Evolutionary conservation across 2,329 filamentous ascomycete species (phyloP).

Genomic region (Mycosphaerella sp.): DNA sequence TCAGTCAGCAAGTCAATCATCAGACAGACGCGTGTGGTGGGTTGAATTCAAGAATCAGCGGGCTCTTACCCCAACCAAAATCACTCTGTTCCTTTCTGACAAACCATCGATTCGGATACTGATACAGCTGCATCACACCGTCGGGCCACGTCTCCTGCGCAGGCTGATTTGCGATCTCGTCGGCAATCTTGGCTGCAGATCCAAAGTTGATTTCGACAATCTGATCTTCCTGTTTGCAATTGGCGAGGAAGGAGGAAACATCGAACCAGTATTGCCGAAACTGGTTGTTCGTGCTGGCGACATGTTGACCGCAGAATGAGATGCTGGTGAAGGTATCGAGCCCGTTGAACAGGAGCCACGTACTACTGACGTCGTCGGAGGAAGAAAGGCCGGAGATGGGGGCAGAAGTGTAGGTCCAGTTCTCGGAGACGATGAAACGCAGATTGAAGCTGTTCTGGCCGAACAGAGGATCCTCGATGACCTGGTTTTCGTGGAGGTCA

Average conservation of each 20-base stretch:
- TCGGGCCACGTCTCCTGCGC: conserved; percentile 47
- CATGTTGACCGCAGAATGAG: conserved; percentile 48
- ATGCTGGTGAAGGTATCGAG: conserved; percentile 57
- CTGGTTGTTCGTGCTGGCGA: conserved; percentile 56
- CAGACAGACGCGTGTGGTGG: too few species aligned
- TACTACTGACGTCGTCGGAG: conserved; percentile 34
- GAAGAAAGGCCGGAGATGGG: conserved; percentile 39
- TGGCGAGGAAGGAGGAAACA: conserved; percentile 43
- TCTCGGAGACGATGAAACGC: conserved; percentile 52
- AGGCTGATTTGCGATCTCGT: conserved; percentile 47
- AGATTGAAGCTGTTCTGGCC: conserved; percentile 56
- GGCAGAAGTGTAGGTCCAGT: conserved; percentile 57
- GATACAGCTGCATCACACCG: conserved; percentile 45
- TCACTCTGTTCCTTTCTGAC: conserved; percentile 58
- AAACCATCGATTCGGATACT: conserved; percentile 51
- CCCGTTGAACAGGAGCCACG: conserved; percentile 56
- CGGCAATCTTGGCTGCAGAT: conserved; percentile 50
- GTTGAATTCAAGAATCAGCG: too few species aligned
- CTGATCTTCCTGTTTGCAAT: conserved; percentile 36
- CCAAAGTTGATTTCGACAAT: conserved; percentile 51
- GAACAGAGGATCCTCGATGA: conserved; percentile 51
- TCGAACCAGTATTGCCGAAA: conserved; percentile 59
- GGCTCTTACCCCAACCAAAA: conserved; percentile 63
- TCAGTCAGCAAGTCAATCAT: too few species aligned
- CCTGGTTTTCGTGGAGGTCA: conserved; percentile 49